A percentile compares a stretch with the other conserved stretches of the same genome.
These are phyloP conservation scores for Filobasidium uniguttulatum DNA, from an alignment of 1,284 basidiomycete species.

Conservation along the genomic window DNA sequence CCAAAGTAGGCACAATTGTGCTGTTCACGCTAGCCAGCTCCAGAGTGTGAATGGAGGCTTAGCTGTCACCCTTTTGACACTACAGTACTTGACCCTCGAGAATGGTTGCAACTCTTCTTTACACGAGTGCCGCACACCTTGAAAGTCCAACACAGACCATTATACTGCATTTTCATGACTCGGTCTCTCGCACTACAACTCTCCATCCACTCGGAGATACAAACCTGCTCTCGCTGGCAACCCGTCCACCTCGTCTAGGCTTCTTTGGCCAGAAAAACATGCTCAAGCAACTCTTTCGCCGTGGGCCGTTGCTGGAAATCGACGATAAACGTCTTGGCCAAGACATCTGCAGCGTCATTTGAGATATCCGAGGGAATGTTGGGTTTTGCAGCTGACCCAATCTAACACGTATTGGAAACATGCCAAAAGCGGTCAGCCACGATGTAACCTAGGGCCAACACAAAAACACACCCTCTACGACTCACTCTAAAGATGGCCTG, in stretches of 20 bases:
- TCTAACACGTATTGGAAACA: too few species aligned
- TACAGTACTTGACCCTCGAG: too few species aligned
- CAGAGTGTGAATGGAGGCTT: too few species aligned
- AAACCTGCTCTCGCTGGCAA: too few species aligned
- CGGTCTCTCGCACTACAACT: too few species aligned
- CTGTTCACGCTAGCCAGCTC: too few species aligned
- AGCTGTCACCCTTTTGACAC: too few species aligned
- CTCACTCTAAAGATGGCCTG: constrained; percentile 87
- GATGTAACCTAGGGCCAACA: neutral
- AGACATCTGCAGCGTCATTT: constrained; percentile 66
- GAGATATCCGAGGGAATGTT: constrained; percentile 78
- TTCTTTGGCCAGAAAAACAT: constrained; percentile 51
- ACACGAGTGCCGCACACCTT: neutral
- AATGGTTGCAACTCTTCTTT: too few species aligned
- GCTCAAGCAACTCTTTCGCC: constrained; percentile 58
- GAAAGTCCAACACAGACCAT: neutral
- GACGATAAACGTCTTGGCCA: constrained; percentile 70
- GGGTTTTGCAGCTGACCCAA: constrained; percentile 72
- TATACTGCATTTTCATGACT: too few species aligned
- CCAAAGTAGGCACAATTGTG: too few species aligned
- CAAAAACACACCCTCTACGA: neutral
- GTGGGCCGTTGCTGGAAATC: constrained; percentile 69
- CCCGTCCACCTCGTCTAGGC: too few species aligned
- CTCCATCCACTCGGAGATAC: too few species aligned
- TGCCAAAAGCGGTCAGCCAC: neutral